Conservation (phyloP, 495 filamentous ascomycete genomes). For the Xylaria curta region DNA sequence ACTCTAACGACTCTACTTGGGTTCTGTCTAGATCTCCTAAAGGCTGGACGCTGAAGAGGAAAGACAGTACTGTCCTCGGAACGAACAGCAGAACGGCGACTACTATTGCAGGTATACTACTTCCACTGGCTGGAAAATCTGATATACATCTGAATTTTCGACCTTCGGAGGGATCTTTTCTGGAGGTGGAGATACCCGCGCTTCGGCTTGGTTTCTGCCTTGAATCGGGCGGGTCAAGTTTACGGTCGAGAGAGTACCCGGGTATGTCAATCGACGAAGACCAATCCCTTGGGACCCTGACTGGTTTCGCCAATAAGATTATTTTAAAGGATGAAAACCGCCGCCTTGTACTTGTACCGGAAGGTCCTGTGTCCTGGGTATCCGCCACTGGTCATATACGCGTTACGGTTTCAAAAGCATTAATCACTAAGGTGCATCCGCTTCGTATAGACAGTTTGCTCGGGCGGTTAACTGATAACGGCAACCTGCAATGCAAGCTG, state of each 20-base stretch:
- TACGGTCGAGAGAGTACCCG: slow-evolving; percentile 60
- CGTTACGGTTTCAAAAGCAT: slow-evolving; percentile 43
- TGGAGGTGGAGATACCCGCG: slow-evolving; percentile 56
- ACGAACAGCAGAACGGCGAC: slow-evolving; percentile 43
- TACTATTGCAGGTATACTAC: slow-evolving; percentile 28
- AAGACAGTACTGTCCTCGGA: slow-evolving; percentile 40
- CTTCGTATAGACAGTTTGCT: slow-evolving; percentile 59
- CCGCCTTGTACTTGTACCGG: slow-evolving; percentile 55
- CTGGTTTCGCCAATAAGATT: slow-evolving; percentile 55
- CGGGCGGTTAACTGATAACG: slow-evolving; percentile 56
- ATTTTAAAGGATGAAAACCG: slow-evolving; percentile 3
- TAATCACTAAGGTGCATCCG: slow-evolving; percentile 34
- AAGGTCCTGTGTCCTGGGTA: slow-evolving; percentile 44
- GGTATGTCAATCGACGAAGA: slow-evolving; percentile 59
- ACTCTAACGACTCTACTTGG: neutral
- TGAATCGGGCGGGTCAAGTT: slow-evolving; percentile 29
- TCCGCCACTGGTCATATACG: slow-evolving; percentile 45
- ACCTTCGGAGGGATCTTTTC: neutral
- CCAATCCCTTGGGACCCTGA: slow-evolving; percentile 59
- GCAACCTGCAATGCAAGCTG: slow-evolving; percentile 61
- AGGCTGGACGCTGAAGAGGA: slow-evolving; percentile 6
- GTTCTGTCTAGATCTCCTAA: slow-evolving; percentile 4
- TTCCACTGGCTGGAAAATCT: slow-evolving; percentile 1
- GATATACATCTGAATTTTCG: neutral
- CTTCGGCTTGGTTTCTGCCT: slow-evolving; percentile 58